Conservation (phyloP, 1,139 yeast species). For the Yamadazyma conglobata region DNA sequence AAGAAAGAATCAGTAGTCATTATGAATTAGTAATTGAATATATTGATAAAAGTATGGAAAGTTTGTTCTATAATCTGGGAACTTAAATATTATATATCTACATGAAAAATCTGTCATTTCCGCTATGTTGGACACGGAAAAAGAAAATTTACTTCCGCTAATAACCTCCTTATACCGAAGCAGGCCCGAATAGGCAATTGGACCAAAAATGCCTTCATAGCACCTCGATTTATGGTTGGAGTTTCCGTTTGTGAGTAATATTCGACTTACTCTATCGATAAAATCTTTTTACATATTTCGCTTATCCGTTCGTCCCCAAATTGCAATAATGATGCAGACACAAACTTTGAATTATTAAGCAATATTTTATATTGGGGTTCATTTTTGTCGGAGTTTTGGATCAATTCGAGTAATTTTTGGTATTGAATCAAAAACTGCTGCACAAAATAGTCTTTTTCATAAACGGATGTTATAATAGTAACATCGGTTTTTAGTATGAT, state of each 20-base stretch:
- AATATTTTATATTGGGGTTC: constrained; percentile 18
- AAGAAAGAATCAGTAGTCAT: constrained; percentile 28
- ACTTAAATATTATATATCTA: too few relatives aligned
- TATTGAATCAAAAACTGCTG: constrained; percentile 6
- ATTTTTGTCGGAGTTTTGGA: constrained; percentile 7
- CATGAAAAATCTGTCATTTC: too few relatives aligned
- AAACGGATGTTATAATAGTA: constrained; percentile 1
- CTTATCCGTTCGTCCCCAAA: constrained; percentile 5
- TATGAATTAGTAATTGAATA: not conserved
- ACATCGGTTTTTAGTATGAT: constrained; percentile 8
- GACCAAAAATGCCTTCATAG: too few relatives aligned
- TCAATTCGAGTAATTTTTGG: constrained; percentile 9
- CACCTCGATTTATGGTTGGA: too few relatives aligned
- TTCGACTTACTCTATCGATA: too few relatives aligned
- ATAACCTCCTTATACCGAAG: constrained; percentile 6
- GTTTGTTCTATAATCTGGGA: too few relatives aligned
- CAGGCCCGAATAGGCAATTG: too few relatives aligned
- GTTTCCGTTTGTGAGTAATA: too few relatives aligned
- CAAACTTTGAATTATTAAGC: constrained; percentile 32
- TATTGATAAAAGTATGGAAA: too few relatives aligned
- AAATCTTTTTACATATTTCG: too few relatives aligned
- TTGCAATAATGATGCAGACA: constrained; percentile 24
- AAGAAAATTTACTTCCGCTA: constrained; percentile 8
- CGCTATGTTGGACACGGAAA: too few relatives aligned
- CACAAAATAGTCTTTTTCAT: constrained; percentile 1